A percentile compares a stretch with the other conserved stretches of the same genome.
Evolutionary conservation across 768 basidiomycete species (phyloP).

Genomic region (Tephrocybe sp.): DNA sequence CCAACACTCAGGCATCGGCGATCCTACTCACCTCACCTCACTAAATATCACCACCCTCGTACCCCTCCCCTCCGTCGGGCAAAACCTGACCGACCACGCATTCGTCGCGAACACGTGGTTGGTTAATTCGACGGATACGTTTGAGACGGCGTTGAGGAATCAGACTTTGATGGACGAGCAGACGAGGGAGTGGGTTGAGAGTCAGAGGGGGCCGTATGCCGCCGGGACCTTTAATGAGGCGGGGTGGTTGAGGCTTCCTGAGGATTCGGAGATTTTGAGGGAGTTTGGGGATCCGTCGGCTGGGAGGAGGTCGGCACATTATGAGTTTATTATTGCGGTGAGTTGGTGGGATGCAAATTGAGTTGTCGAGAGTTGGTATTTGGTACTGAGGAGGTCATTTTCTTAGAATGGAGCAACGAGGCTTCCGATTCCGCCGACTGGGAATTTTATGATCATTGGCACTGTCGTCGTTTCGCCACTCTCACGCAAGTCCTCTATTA

Average conservation of each 20-base stretch:
- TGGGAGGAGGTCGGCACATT: slow-evolving; percentile 25
- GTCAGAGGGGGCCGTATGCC: slow-evolving; percentile 18
- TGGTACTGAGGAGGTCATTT: neutral
- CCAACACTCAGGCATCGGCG: slow-evolving; percentile 28
- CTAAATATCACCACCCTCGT: slow-evolving; percentile 22
- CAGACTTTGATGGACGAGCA: slow-evolving; percentile 16
- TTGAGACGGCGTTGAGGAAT: slow-evolving; percentile 22
- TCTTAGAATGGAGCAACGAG: slow-evolving; percentile 22
- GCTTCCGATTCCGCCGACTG: slow-evolving; percentile 20
- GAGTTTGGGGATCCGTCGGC: slow-evolving; percentile 24
- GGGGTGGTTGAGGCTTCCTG: slow-evolving; percentile 24
- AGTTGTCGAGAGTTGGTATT: neutral
- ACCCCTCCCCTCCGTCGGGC: slow-evolving; percentile 26
- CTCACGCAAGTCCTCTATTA: slow-evolving; percentile 20
- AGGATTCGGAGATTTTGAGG: slow-evolving; percentile 18
- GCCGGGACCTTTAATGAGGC: slow-evolving; percentile 16
- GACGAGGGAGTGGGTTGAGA: slow-evolving; percentile 18
- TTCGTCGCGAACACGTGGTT: slow-evolving; percentile 25
- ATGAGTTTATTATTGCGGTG: slow-evolving; percentile 27
- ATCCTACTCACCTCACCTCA: slow-evolving; percentile 12
- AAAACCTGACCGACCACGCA: slow-evolving; percentile 29
- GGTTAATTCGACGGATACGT: slow-evolving; percentile 24
- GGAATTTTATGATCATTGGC: slow-evolving; percentile 25
- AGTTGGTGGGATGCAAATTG: slow-evolving; percentile 12
- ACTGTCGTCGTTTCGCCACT: slow-evolving; percentile 24